Evolutionary conservation across 2,329 filamentous ascomycete species (phyloP).

Genomic region (Colletotrichum sidae): DNA sequence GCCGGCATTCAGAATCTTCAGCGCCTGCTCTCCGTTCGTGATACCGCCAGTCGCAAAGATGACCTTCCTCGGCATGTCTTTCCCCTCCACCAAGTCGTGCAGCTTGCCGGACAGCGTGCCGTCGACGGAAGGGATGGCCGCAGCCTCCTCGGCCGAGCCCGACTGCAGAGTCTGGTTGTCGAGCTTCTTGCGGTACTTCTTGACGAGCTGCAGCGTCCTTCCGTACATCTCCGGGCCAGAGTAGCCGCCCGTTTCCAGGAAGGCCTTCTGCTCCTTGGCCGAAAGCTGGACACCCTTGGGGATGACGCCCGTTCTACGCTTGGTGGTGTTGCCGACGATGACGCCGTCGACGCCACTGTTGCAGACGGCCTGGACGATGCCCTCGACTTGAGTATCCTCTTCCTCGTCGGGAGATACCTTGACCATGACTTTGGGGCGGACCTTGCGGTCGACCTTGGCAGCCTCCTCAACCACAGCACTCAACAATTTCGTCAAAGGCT

Average conservation of each 20-base stretch:
- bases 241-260: slow-evolving; percentile 87
- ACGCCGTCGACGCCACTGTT: slow-evolving; percentile 90
- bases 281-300: slow-evolving; percentile 75
- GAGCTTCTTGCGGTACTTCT: slow-evolving; percentile 78
- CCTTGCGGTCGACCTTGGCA: slow-evolving; percentile 73
- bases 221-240: slow-evolving; percentile 92
- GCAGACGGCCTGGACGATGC: slow-evolving; percentile 88
- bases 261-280: slow-evolving; percentile 71
- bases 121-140: slow-evolving; percentile 43
- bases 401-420: slow-evolving; percentile 98
- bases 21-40: slow-evolving; percentile 85
- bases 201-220: slow-evolving; percentile 81
- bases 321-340: slow-evolving; percentile 98
- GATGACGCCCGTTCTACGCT: slow-evolving; percentile 78
- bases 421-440: slow-evolving; percentile 89
- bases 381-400: slow-evolving; percentile 82
- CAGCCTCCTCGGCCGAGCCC: slow-evolving; percentile 45
- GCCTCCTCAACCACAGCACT: slow-evolving; percentile 86
- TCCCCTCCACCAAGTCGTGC: slow-evolving; percentile 36
- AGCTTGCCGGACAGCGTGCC: slow-evolving; percentile 45
- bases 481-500: slow-evolving; percentile 84
- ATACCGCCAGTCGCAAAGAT: slow-evolving; percentile 96
- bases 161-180: slow-evolving; percentile 61
- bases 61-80: slow-evolving; percentile 69
- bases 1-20: slow-evolving; percentile 85